Percentiles rank a stretch among this genome's conserved stretches.
Evolutionary conservation across 371 early-diverging fungal species (phyloP).

Genomic region (Rhizopus delemar): DNA sequence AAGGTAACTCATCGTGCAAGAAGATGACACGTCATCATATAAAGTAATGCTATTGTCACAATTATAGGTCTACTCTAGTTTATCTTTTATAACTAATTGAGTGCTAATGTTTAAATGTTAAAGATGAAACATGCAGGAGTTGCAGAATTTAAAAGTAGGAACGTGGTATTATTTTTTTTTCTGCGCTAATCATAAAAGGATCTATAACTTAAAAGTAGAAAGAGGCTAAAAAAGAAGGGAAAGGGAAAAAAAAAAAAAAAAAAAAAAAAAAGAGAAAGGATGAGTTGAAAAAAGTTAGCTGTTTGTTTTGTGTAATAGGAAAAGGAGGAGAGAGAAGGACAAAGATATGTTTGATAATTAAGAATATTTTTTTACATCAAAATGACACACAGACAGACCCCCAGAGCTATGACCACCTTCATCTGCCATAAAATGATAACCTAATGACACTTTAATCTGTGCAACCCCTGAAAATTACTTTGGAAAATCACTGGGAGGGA

Average conservation of each 20-base stretch:
- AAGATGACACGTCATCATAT: neutral
- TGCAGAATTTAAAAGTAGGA: conserved; percentile 1
- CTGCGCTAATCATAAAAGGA: neutral
- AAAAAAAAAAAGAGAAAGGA: neutral
- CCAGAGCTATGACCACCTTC: neutral
- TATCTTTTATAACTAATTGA: too few species aligned
- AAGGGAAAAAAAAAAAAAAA: neutral
- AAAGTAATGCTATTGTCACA: too few species aligned
- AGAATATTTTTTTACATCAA: neutral
- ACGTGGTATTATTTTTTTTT: neutral
- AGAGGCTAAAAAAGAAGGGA: neutral
- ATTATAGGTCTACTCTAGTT: neutral
- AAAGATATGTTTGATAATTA: too few species aligned
- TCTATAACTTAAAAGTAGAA: neutral
- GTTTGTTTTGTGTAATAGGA: too few species aligned
- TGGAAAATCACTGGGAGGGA: neutral
- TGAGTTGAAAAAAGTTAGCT: too few species aligned
- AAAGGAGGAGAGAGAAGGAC: too few species aligned
- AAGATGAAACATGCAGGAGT: conserved; percentile 1
- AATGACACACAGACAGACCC: neutral
- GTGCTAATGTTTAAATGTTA: neutral
- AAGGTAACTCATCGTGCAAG: neutral
- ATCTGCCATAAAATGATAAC: neutral
- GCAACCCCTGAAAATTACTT: too few species aligned
- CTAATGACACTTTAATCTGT: too few species aligned